Base-by-base conservation (phyloP, 176 grass and related monocot genomes). In the Puya raimondii region DNA sequence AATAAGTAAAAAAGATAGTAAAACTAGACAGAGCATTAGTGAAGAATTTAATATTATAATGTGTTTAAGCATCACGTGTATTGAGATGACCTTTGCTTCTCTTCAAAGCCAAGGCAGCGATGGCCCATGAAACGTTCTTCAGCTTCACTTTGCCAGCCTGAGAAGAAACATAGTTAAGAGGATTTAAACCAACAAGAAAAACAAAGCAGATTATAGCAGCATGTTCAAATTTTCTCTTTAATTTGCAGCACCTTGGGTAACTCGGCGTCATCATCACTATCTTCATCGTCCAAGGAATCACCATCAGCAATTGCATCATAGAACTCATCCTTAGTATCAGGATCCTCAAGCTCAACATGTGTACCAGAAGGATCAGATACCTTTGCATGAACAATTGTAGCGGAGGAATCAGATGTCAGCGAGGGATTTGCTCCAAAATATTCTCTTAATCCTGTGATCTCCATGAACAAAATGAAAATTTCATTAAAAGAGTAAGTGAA, bases 91-190 rank as follows among this genome's bases (percentile, higher is more conserved):
- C 93, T 92, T 87, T 92, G 53, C 49, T 85, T 79, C 51, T 68
- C 67, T 83, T 92, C 53, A 92, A 48, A 83, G 86, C 79, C 66
- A 96, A 85, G 76, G 83, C 50, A 56, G 91, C 79, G 66, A 96
- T 92, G 77, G 88, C 93, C 93, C 93, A 96, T 69, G 86, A 85
- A 33, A 96, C 84, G 76, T 96, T 96, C 81, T 81, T 96, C 79
- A 92, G 81, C 84, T 90, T 96, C 76, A 92, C 17, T 76, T 83
- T 96, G 83, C 74, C 81, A 79, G 49, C 59, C 93, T 96, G 76
- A 81, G 22, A 64, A 15, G 71, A 69, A 82, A 75, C 23, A 72
- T 47, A 27, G 33, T 6, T 42, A 42, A 42, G 33, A 7, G 27
- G 33, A 42, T 5, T 42, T 42, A 42, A 42, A 42, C 33, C 33